These are phyloP conservation scores for Cryphonectria nitschkei DNA, from an alignment of 2,329 filamentous ascomycete genomes.

Conservation along the genomic window DNA sequence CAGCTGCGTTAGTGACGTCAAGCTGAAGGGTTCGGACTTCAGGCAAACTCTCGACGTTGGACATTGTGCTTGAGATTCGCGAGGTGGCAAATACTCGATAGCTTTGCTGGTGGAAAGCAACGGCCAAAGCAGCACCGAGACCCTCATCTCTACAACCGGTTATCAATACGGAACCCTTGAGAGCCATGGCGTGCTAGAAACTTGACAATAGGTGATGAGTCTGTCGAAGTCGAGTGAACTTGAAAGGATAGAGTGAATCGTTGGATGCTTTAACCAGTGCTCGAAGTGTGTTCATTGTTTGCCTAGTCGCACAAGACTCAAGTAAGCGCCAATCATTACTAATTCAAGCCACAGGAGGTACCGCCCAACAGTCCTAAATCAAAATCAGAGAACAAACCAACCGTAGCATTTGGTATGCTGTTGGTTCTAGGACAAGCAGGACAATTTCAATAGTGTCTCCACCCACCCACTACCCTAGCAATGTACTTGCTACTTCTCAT, in stretches of 20 bases:
- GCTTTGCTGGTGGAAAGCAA: slow-evolving; percentile 43
- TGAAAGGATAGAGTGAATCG: background rate
- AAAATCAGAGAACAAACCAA: too few relatives aligned
- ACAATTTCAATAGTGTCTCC: too few relatives aligned
- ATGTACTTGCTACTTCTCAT: too few relatives aligned
- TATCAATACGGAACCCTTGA: slow-evolving; percentile 34
- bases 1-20: slow-evolving; percentile 38
- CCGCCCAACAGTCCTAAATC: too few relatives aligned
- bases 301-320: too few relatives aligned
- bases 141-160: slow-evolving; percentile 45
- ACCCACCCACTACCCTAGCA: too few relatives aligned
- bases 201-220: background rate
- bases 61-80: slow-evolving; percentile 39
- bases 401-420: too few relatives aligned
- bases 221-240: background rate
- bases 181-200: background rate
- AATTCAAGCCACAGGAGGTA: too few relatives aligned
- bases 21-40: slow-evolving; percentile 44
- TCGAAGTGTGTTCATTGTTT: too few relatives aligned
- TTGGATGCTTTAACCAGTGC: background rate
- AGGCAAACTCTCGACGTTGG: slow-evolving; percentile 38
- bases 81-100: slow-evolving; percentile 46
- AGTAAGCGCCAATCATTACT: too few relatives aligned
- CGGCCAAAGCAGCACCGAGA: slow-evolving; percentile 45
- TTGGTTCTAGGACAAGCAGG: too few relatives aligned